Evolutionary conservation across 192 early-diverging fungal genomes (phyloP), one percentile per base, ranked within the genome.

Genomic region (Backusella tarrabulga): DNA sequence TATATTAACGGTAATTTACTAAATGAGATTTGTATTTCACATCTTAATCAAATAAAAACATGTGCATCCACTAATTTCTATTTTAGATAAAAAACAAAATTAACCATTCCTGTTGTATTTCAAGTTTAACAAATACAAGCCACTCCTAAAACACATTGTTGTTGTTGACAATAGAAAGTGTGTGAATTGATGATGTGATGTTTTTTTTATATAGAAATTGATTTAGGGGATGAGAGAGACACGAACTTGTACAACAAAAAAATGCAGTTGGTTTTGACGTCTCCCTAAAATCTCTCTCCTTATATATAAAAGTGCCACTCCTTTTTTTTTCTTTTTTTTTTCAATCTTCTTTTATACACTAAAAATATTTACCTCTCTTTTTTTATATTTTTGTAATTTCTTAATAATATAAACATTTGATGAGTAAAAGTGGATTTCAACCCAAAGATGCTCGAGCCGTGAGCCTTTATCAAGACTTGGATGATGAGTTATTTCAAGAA

Each of bases 391-490:
- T 40, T 29, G 1, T 52, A 15, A 44, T 72, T 11, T 72, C 50
- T 72, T 34, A 23, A 60, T 56, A 21, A 35, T 14, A 34, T 9
- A 40, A 34, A 35, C 34, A 74, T 35, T 36, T 60, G 52, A 52
- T 60, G 56, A 52, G 60, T 38, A 74, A 74, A 26, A 34, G 34
- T 26, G 54, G 54, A 26, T 66, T 67, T 17, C 32, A 74, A 44
- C 73, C 73, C n/a, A 74, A 74, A 63, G 54, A 74, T 44, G 54
- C 73, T 40, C 52, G 73, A 26, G 68, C 68, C 21, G 68, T 70
- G 11, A 70, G 68, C 12, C 34, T 70, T 70, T 74, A 63, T 74
- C 56, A 74, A 63, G 72, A 74, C 34, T 74, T 68, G 23, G 67
- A 74, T 40, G 72, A 69, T 34, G 56, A 63, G 3, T 50, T 42